A percentile compares a stretch with the other conserved stretches of the same genome.
Conservation (phyloP, 2,329 filamentous ascomycete genomes). For the Hypoxylon sp. region DNA sequence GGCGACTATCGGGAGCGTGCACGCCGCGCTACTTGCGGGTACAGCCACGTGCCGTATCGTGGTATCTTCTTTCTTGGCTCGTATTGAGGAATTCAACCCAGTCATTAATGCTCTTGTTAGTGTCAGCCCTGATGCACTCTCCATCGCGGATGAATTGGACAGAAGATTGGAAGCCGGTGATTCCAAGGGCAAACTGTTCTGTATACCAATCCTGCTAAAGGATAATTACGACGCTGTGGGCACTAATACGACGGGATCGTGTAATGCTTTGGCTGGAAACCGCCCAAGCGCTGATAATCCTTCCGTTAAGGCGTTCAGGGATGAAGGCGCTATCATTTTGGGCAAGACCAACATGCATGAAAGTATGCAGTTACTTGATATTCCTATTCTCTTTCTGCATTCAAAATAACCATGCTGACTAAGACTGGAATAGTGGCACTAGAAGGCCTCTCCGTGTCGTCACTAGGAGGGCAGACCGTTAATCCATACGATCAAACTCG, state of each 20-base stretch:
- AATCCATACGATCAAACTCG: conserved; percentile 74
- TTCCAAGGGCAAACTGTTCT: conserved; percentile 68
- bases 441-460: conserved; percentile 74
- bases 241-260: conserved; percentile 72
- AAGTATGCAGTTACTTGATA: conserved; percentile 41
- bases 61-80: conserved; percentile 68
- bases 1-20: conserved; percentile 71
- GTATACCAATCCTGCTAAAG: conserved; percentile 74
- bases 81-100: conserved; percentile 71
- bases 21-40: conserved; percentile 68
- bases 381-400: neutral
- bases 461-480: conserved; percentile 73
- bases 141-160: conserved; percentile 67
- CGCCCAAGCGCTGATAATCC: conserved; percentile 64
- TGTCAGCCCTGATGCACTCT: conserved; percentile 62
- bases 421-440: conserved; percentile 62
- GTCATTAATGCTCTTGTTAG: conserved; percentile 70
- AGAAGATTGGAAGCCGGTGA: conserved; percentile 62
- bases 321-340: conserved; percentile 70
- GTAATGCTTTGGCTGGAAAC: conserved; percentile 64
- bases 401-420: conserved; percentile 12
- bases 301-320: conserved; percentile 64
- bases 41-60: conserved; percentile 69
- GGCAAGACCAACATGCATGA: conserved; percentile 75
- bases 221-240: conserved; percentile 73